Evolutionary conservation across 176 grass and related monocot species (phyloP), one percentile per base, ranked within the genome.

Genomic region (Luzula sylvatica): DNA sequence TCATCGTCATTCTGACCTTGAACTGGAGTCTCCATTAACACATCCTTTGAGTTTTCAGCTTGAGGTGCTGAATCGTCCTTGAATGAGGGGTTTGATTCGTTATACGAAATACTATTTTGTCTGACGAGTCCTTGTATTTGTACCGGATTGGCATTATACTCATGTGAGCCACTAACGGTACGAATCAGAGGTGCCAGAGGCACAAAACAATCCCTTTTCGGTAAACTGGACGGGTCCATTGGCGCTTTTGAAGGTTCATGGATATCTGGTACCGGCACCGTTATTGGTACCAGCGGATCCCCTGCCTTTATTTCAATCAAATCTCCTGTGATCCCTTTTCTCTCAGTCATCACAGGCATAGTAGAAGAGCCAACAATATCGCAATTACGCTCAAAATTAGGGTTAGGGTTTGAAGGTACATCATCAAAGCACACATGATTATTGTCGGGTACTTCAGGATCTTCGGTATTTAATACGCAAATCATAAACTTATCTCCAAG

Each of bases 21-120:
- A 32, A 35, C 59, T 49, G 41, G 58, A 26, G 42, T 26, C n/a
- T 62, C 58, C 45, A 17, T 14, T 64, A 46, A 17, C 23, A 11
- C 14, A 12, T 64, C 44, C 26, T 64, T 32, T 1, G 14, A 24
- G 44, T 47, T 64, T 32, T 64, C 59, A 49, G 41, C 38, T 21
- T 43, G 20, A 44, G 57, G 57, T 17, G 11, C 57, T 11, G 13
- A 15, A 61, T 43, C 39, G 23, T 44, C 39, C 24, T 64, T 64
- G 14, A 64, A 18, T 47, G 23, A 15, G 20, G 43, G 15, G 59
- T 32, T 64, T 15, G 20, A 42, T 29, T 64, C 59, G 29, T 63
- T 63, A 29, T 25, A 64, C 17, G 59, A 21, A 9, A 11, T 64
- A 49, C 59, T 64, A 26, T 64, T 64, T 46, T 64, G 57, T 45